Base-by-base conservation (phyloP, 2,329 filamentous ascomycete species). In the Colletotrichum sp. region DNA sequence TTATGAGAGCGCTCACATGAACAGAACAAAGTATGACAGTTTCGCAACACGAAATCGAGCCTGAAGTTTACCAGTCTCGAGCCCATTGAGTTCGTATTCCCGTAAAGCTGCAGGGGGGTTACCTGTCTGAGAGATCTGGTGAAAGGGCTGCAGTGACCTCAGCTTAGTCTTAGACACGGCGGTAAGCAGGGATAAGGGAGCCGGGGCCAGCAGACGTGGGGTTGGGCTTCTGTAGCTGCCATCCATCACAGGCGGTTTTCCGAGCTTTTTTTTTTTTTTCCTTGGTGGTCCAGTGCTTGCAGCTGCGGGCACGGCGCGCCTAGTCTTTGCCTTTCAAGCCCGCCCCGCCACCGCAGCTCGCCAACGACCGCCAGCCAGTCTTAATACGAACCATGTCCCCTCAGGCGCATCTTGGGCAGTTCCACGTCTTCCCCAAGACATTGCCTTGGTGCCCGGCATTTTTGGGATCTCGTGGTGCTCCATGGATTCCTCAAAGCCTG, bases 401-500 rank as follows among this genome's bases (percentile, higher is more conserved):
- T 72, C 62, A 39, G 55, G 34, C 52, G 61, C 61, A 49, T 63
- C 61, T 68, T 55, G 71, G 49, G 27, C 70, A 64, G n/a, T 39
- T 65, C 49, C 70, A 64, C 27, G 25, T 65, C 49, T 49, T 39
- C 71, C 55, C 44, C 71, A 67, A 70, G 75, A 67, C 55, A 71
- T 44, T 63, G 34, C 32, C 49, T 70, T 67, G 6, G 65, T 75
- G 75, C n/a, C 71, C 61, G 66, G 39, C 75, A 66, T 44, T 66
- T 34, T 55, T 59, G 70, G 63, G 68, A 77, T 77, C 76, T 71
- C 75, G 44, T 63, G 70, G 61, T 73, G 72, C 69, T 69, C 69
- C 66, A 91, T 91, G 89, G 89, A 89, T 81, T 84, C 87, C 78
- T 85, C 87, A 82, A 88, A 87, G 80, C 85, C 87, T 77, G 88